Percentiles rank a stretch among this genome's conserved stretches.
phyloP scores from a whole-genome alignment of 352 stramenopile species.

The Peronosclerospora sorghi region DNA sequence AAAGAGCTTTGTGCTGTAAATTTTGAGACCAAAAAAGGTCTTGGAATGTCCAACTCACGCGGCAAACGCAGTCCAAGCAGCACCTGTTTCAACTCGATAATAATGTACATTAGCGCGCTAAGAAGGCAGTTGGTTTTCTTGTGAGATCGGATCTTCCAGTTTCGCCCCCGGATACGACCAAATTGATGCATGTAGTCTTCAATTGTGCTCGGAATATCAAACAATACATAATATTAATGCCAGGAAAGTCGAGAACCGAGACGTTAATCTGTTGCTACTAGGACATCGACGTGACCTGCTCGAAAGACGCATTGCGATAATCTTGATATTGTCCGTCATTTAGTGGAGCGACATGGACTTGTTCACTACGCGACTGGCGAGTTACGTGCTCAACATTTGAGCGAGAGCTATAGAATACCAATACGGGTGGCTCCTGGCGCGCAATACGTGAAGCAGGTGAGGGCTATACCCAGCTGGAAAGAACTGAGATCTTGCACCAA shows the following conservation, averaged over 20 bases:
- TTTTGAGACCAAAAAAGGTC: conserved; percentile 22
- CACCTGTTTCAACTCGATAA: conserved; percentile 35
- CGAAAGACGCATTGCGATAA: conserved; percentile 41
- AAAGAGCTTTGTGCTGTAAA: too few species aligned
- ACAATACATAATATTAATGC: conserved; percentile 81
- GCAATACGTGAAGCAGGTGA: conserved; percentile 41
- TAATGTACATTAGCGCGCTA: conserved; percentile 49
- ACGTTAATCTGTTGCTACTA: conserved; percentile 86
- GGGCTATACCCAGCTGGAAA: conserved; percentile 7
- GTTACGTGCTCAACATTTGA: conserved; percentile 89
- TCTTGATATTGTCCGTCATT: conserved; percentile 84
- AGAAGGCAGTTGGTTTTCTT: conserved; percentile 37
- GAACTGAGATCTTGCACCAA: conserved; percentile 74
- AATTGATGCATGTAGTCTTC: conserved; percentile 89
- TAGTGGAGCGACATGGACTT: conserved; percentile 91
- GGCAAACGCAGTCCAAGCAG: conserved; percentile 36
- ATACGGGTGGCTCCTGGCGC: conserved; percentile 77
- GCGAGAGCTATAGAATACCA: conserved; percentile 97
- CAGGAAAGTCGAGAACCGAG: conserved; percentile 83
- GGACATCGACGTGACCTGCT: conserved; percentile 47
- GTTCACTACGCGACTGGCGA: conserved; percentile 88
- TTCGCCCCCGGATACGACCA: conserved; percentile 28
- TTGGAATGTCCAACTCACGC: conserved; percentile 30
- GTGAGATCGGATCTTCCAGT: conserved; percentile 14
- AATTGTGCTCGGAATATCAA: conserved; percentile 86